A percentile compares a stretch with the other conserved stretches of the same genome.
Conservation (phyloP, 2,329 filamentous ascomycete genomes). For the Lasiodiplodia hormozganensis region DNA sequence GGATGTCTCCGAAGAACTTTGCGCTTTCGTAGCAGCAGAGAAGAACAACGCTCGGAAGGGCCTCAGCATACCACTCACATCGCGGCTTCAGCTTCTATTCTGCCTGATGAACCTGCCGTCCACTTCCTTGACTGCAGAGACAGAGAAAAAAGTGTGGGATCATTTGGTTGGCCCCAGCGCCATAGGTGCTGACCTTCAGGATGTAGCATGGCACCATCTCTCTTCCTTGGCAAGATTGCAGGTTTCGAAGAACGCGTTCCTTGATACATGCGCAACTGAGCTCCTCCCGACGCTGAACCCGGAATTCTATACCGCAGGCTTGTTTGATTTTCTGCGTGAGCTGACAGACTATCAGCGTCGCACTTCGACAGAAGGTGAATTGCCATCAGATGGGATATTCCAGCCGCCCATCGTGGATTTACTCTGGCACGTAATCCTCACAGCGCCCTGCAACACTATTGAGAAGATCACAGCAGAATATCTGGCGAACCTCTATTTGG, state of each 20-base stretch:
- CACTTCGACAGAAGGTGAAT: constrained; percentile 28
- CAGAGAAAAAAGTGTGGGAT: constrained; percentile 73
- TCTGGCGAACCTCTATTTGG: constrained; percentile 77
- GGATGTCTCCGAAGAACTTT: constrained; percentile 49
- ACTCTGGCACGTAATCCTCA: constrained; percentile 83
- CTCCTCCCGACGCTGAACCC: constrained; percentile 66
- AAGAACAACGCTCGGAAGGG: constrained; percentile 31
- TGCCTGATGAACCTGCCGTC: constrained; percentile 68
- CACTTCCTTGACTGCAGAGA: constrained; percentile 65
- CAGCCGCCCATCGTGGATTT: constrained; percentile 68
- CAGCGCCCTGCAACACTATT: constrained; percentile 68
- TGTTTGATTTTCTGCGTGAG: constrained; percentile 68
- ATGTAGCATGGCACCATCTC: constrained; percentile 73
- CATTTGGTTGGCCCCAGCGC: constrained; percentile 72
- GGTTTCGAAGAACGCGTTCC: constrained; percentile 49
- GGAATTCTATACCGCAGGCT: constrained; percentile 64
- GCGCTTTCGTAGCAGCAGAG: constrained; percentile 41
- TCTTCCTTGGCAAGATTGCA: constrained; percentile 47
- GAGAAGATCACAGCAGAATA: constrained; percentile 72
- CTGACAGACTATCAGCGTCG: constrained; percentile 20
- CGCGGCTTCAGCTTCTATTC: constrained; percentile 61
- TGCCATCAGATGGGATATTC: constrained; percentile 60
- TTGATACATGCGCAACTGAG: constrained; percentile 58
- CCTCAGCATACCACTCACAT: constrained; percentile 38
- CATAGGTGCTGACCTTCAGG: constrained; percentile 66